These are phyloP conservation scores for Omphalotus olearius DNA, from an alignment of 1,284 basidiomycete species.

Conservation along the genomic window DNA sequence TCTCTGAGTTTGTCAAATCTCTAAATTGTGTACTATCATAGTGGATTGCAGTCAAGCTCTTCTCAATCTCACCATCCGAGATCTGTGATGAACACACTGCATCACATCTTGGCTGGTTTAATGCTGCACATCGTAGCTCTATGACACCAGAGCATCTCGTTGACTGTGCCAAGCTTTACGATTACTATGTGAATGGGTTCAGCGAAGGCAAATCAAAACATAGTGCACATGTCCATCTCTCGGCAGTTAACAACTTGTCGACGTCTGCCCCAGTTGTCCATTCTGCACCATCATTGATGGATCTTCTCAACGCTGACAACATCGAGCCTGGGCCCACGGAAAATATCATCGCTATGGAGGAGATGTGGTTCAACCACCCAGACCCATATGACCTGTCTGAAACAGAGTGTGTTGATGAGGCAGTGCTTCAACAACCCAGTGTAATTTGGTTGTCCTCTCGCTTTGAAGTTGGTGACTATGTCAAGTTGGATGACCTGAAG, in stretches of 20 bases:
- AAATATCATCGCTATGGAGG: constrained; percentile 11
- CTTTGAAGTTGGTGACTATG: constrained; percentile 16
- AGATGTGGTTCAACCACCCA: constrained; percentile 15
- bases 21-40: background rate
- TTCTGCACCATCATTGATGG: constrained; percentile 16
- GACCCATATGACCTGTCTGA: constrained; percentile 19
- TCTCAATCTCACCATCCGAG: constrained; percentile 24
- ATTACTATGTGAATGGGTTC: constrained; percentile 18
- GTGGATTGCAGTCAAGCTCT: constrained; percentile 7
- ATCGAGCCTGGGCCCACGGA: constrained; percentile 11
- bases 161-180: constrained; percentile 16
- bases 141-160: constrained; percentile 19
- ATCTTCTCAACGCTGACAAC: constrained; percentile 16
- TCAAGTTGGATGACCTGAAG: constrained; percentile 16
- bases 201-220: constrained; percentile 3
- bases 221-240: background rate
- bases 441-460: constrained; percentile 6
- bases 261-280: background rate
- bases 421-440: constrained; percentile 1
- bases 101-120: constrained; percentile 24
- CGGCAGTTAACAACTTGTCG: background rate
- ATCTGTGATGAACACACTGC: constrained; percentile 26
- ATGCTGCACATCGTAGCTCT: constrained; percentile 22
- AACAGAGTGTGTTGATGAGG: constrained; percentile 15
- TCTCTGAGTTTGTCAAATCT: background rate